Evolutionary conservation across 2,329 filamentous ascomycete genomes (phyloP), one percentile per base, ranked within the genome.

Genomic region (Capronia americana): DNA sequence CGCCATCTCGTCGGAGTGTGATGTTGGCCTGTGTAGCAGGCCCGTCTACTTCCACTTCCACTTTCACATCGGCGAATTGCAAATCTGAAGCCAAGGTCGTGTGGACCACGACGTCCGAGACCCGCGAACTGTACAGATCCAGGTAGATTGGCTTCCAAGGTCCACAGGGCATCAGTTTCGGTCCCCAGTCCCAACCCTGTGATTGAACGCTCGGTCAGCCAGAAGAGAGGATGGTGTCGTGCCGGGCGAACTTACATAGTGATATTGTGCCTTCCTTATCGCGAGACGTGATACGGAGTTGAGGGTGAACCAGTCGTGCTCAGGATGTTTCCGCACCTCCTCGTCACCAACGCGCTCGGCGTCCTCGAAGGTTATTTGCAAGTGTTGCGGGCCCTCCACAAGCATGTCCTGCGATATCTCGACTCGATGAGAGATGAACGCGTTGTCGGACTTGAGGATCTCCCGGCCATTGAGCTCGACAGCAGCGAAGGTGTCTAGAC

Each of bases 401-500:
- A 48, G 24, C 57, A 51, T 12, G 6, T 46, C 23, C 1, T 38
- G 38, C 20, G 24, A 41, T 12, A 70, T 55, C 67, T 92, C 86
- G 2, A 92, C 85, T 4, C 90, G 84, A 71, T 92, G 85, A 0
- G 88, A 87, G 3, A 89, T 80, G 73, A 94, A 94, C 91, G 94
- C 93, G 77, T 92, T 93, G 61, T 92, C 87, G 12, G 86, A 86
- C 75, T 90, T 84, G 4, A 93, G 81, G 38, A 94, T 87, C 2
- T 82, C 81, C 7, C 83, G 78, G 24, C 87, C 89, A 72, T 94
- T 92, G 23, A 95, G 80, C 44, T 83, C 79, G 26, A 93, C 90
- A 0, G 84, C 89, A 1, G 91, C 90, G 77, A 90, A 92, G 0
- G 92, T 94, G 75, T 94, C 92, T 54, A 95, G 82, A 0, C 92